These are phyloP conservation scores for Penicillium brasilianum DNA, from an alignment of 2,329 filamentous ascomycete species.

Conservation along the genomic window DNA sequence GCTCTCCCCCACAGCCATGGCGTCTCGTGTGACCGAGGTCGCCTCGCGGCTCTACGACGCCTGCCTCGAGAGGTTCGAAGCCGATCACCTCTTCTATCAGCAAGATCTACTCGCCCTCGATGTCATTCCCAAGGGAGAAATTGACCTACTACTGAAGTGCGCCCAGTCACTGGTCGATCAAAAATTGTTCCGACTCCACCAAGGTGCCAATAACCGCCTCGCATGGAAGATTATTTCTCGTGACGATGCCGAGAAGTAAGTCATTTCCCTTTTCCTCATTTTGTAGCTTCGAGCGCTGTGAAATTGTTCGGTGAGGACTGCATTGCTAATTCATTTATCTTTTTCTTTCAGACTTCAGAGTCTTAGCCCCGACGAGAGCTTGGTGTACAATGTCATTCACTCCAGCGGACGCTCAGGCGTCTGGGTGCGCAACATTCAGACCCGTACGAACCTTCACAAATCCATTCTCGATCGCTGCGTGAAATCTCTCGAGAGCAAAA, in stretches of 20 bases:
- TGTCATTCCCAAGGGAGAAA: slow-evolving; percentile 51
- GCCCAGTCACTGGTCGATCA: slow-evolving; percentile 53
- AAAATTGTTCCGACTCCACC: slow-evolving; percentile 53
- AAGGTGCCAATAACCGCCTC: slow-evolving; percentile 49
- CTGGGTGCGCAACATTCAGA: slow-evolving; percentile 86
- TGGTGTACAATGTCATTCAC: slow-evolving; percentile 90
- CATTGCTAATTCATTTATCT: slow-evolving; percentile 8
- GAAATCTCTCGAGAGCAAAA: slow-evolving; percentile 80
- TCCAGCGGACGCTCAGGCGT: slow-evolving; percentile 82
- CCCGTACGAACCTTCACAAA: slow-evolving; percentile 80
- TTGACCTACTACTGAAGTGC: slow-evolving; percentile 50
- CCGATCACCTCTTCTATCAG: slow-evolving; percentile 54
- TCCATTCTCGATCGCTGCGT: slow-evolving; percentile 79
- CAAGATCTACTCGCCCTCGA: slow-evolving; percentile 51
- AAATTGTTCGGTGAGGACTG: neutral
- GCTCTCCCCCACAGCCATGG: slow-evolving; percentile 35
- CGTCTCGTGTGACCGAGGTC: slow-evolving; percentile 44
- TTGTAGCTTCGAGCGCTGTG: no score
- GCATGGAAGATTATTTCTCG: slow-evolving; percentile 56
- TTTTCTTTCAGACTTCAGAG: slow-evolving; percentile 43
- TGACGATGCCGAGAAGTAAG: slow-evolving; percentile 56
- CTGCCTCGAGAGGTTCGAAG: slow-evolving; percentile 46
- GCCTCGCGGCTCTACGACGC: slow-evolving; percentile 53
- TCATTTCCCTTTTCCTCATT: neutral
- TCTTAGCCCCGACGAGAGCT: slow-evolving; percentile 70